phyloP scores from a whole-genome alignment of 1,284 basidiomycete species.

The Heimioporus punctisporus region DNA sequence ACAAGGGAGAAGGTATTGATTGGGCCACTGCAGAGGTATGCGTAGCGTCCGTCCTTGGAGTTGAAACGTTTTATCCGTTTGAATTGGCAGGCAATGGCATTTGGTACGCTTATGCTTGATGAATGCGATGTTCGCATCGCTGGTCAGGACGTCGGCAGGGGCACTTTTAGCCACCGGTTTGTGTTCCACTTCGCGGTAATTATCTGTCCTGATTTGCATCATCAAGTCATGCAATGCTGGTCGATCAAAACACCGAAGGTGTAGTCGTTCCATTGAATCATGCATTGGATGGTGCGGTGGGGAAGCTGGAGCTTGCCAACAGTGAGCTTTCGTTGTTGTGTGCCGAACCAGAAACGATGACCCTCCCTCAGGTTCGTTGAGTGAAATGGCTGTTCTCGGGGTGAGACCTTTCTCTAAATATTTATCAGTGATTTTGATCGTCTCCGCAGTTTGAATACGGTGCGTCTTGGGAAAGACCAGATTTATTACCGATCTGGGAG shows the following conservation, averaged over 20 bases:
- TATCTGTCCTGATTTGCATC: background rate
- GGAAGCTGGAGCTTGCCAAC: conserved; percentile 83
- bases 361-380: conserved; percentile 69
- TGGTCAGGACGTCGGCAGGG: conserved; percentile 89
- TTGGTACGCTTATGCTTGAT: conserved; percentile 79
- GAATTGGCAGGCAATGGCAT: conserved; percentile 68
- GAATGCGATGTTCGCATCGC: conserved; percentile 84
- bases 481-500: conserved; percentile 87
- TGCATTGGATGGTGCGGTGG: conserved; percentile 51
- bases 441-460: conserved; percentile 80
- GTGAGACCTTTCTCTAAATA: conserved; percentile 43
- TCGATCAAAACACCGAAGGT: conserved; percentile 81
- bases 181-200: conserved; percentile 6
- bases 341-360: too few relatives aligned
- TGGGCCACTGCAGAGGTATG: conserved; percentile 87
- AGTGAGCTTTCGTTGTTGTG: conserved; percentile 49
- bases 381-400: conserved; percentile 85
- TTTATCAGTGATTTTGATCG: conserved; percentile 8
- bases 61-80: background rate
- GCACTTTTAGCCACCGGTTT: conserved; percentile 87
- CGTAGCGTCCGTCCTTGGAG: background rate
- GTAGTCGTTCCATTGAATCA: conserved; percentile 82
- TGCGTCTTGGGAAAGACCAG: conserved; percentile 83
- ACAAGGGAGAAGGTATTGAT: conserved; percentile 74
- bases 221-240: conserved; percentile 83